Base-by-base conservation (phyloP, 805 yeast genomes). In the Barnettozyma botsteinii region DNA sequence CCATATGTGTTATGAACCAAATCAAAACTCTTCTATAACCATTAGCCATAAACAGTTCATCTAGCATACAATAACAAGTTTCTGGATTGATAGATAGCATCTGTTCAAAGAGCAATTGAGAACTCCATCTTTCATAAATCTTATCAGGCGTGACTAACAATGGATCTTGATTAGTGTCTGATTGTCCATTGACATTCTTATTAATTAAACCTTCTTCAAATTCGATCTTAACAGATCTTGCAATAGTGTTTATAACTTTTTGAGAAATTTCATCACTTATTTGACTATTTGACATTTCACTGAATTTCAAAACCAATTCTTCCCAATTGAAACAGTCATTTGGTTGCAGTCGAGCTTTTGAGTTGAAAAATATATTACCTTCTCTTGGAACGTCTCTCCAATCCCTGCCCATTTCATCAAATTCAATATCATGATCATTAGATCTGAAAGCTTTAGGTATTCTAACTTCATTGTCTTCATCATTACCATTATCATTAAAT, bases 341-440 rank as follows among this genome's bases (percentile, higher is more conserved):
- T 12, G 45, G 47, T 33, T 44, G 38, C 13, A 55, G 33, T 22
- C 23, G 25, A 5, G 50, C 44, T 2, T 42, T 38, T 3, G 56
- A 35, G 29, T 52, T 56, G 47, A 53, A 62, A 27, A 61, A 58
- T 11, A 61, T 57, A 52, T 82, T 82, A 1, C 64, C 65, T 3
- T 77, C 85, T 36, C 87, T 62, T 3, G 85, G 82, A 11, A 79
- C 66, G 56, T 81, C 88, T 50, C 87, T 62, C 85, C 88, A 80
- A 59, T 82, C 88, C 26, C 75, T 64, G 0, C 85, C 86, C 33
- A 66, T 56, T 21, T 73, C 70, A 54, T 79, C 85, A 55, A 75
- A 72, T 35, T 74, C 77, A 28, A 74, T 60, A 7, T 37, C 37
- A 18, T 50, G 52, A 1, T 61, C 54, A 4, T 29, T 35, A 2